Conservation (phyloP, 148 eudicot genomes). For the Rhododendron molle region DNA sequence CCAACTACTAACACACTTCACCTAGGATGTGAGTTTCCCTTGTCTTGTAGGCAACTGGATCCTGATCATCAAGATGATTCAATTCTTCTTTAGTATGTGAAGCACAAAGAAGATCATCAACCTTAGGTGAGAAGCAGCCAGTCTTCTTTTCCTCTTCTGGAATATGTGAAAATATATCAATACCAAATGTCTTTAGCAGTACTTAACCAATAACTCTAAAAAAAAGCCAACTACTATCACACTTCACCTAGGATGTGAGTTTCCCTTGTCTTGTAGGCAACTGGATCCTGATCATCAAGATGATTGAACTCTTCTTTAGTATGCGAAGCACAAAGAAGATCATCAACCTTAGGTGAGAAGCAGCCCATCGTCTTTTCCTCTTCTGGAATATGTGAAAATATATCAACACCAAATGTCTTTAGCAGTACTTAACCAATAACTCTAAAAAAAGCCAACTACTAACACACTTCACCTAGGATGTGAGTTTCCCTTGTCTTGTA, state of each 20-base stretch:
- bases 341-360: conserved; percentile 62
- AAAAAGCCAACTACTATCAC: conserved; percentile 5
- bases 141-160: conserved; percentile 49
- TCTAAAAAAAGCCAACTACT: not conserved
- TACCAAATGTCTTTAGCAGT: not conserved
- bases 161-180: conserved; percentile 16
- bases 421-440: not conserved
- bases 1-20: conserved; percentile 20
- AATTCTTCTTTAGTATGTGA: conserved; percentile 21
- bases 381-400: conserved; percentile 37
- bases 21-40: conserved; percentile 67
- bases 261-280: conserved; percentile 59
- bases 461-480: conserved; percentile 47
- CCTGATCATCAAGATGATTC: conserved; percentile 10
- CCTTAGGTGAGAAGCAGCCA: conserved; percentile 50
- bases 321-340: conserved; percentile 12
- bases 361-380: conserved; percentile 30
- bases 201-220: not conserved
- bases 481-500: conserved; percentile 64
- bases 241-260: conserved; percentile 56
- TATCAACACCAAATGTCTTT: not conserved
- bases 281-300: conserved; percentile 31
- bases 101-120: conserved; percentile 24
- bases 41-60: conserved; percentile 58
- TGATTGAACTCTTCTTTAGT: conserved; percentile 19